These are phyloP conservation scores for Plasmodium relictum DNA, from an alignment of 169 alveolate genomes.

Conservation along the genomic window DNA sequence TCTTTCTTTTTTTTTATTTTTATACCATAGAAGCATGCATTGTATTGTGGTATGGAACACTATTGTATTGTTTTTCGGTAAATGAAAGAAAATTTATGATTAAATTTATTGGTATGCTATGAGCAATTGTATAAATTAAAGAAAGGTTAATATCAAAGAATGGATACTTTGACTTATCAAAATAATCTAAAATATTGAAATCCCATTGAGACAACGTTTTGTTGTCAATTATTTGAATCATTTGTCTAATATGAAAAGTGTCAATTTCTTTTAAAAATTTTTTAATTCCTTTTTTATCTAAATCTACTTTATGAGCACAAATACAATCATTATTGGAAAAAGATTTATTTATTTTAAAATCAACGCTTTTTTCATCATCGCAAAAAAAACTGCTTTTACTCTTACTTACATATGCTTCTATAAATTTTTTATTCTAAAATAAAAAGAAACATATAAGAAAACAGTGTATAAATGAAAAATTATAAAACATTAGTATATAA, in stretches of 20 bases:
- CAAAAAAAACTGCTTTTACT: constrained; percentile 29
- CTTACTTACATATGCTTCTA: constrained; percentile 76
- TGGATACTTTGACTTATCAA: constrained; percentile 55
- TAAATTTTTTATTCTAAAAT: constrained; percentile 56
- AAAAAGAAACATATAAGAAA: not conserved
- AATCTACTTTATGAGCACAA: constrained; percentile 52
- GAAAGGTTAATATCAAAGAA: constrained; percentile 76
- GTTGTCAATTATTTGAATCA: constrained; percentile 51
- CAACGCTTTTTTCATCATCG: constrained; percentile 25
- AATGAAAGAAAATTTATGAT: constrained; percentile 73
- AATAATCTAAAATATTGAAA: constrained; percentile 80
- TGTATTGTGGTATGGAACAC: constrained; percentile 85
- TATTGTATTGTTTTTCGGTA: constrained; percentile 80
- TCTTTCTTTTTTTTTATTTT: constrained; percentile 8
- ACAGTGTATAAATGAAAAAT: not conserved
- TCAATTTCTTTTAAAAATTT: constrained; percentile 56
- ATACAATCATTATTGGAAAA: constrained; percentile 44
- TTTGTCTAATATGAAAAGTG: constrained; percentile 36
- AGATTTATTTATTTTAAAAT: constrained; percentile 26
- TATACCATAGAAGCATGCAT: constrained; percentile 85
- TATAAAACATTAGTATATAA: not conserved
- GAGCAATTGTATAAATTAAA: constrained; percentile 33
- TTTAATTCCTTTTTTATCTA: constrained; percentile 66
- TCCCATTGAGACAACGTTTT: constrained; percentile 81
- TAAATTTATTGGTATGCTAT: constrained; percentile 38